These are phyloP conservation scores for Penicillium griseofulvum DNA, from an alignment of 2,329 filamentous ascomycete genomes.

Conservation along the genomic window DNA sequence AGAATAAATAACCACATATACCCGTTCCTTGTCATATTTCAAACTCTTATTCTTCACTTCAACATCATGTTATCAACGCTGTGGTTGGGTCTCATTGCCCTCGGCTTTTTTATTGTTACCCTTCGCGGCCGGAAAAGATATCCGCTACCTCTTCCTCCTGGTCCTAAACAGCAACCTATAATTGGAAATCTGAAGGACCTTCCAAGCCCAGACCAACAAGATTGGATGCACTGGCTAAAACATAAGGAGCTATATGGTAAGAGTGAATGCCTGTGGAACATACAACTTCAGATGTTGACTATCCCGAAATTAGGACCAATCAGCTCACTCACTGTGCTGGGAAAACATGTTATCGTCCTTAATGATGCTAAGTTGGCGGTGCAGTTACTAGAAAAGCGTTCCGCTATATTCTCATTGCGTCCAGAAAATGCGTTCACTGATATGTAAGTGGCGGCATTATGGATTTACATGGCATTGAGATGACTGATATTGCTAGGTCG, in stretches of 20 bases:
- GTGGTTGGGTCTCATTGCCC: neutral
- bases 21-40: neutral
- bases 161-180: slow-evolving; percentile 48
- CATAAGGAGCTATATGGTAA: slow-evolving; percentile 41
- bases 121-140: neutral
- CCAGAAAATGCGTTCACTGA: slow-evolving; percentile 30
- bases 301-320: slow-evolving; percentile 26
- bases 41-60: neutral
- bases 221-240: slow-evolving; percentile 43
- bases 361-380: slow-evolving; percentile 29
- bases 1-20: neutral
- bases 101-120: neutral
- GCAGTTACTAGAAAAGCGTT: slow-evolving; percentile 34
- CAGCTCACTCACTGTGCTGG: slow-evolving; percentile 34
- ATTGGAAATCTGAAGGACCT: slow-evolving; percentile 52
- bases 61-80: neutral
- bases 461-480: neutral
- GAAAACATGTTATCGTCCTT: slow-evolving; percentile 33
- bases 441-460: slow-evolving; percentile 27
- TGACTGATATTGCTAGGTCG: slow-evolving; percentile 13
- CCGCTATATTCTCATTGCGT: slow-evolving; percentile 25
- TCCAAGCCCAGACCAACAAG: slow-evolving; percentile 37
- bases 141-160: slow-evolving; percentile 44
- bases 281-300: neutral
- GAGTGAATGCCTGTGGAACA: neutral